Evolutionary conservation across 257 asterid species (phyloP), one percentile per base, ranked within the genome.

Genomic region (Phtheirospermum japonicum): DNA sequence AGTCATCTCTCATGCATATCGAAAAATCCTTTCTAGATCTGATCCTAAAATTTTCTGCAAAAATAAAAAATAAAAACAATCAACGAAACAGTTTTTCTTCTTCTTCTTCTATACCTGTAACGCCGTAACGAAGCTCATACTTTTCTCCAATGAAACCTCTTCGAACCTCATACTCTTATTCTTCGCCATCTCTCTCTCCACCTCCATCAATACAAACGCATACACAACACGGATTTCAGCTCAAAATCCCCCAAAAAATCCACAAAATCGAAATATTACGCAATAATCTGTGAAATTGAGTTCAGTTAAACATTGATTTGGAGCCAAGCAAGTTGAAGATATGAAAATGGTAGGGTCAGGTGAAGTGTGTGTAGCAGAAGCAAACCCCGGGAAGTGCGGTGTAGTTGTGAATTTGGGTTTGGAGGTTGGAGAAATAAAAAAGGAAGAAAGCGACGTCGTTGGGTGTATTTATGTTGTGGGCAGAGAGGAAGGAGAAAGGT

Each of bases 91-190:
- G 17, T 23, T 62, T 51, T 8, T 6, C 51, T 11, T 50, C 4
- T 14, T 2, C 4, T 11, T 57, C 5, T 16, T 7, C 6, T 6
- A 9, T 31, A 90, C 97, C 95, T 87, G 96, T 20, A 90, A 83
- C 43, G 96, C 96, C 57, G 81, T 73, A 8, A 87, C 95, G 65
- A 90, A 90, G 59, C 76, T 85, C 85, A 83, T 85, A 77, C 91
- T 87, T 63, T 85, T 75, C 83, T 87, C 93, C 89, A 87, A 79
- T 3, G 96, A 83, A 16, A 58, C 74, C 65, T 84, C 93, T 20
- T 83, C 96, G 57, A 80, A 77, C 72, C 86, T 77, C 87, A 75
- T 79, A 45, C 80, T 64, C 69, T 71, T 72, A 68, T 66, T 77
- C 61, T 60, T 79, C 66, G 70, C 7, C 73, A 60, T 70, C 61